Percentiles rank a stretch among this genome's conserved stretches.
phyloP scores from a whole-genome alignment of 148 eudicot species.

The Cornus controversa region DNA sequence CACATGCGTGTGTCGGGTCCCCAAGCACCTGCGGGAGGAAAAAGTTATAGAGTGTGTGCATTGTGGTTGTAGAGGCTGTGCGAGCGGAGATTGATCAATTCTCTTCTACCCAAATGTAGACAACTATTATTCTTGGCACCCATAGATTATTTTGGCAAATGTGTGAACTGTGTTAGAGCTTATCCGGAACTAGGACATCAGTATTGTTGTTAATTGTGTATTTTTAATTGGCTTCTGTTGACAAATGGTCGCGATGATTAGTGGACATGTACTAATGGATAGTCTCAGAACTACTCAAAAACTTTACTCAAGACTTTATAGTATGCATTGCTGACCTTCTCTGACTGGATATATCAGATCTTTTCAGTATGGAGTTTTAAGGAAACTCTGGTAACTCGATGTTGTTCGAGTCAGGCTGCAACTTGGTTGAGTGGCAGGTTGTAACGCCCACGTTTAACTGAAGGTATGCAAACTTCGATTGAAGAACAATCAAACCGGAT shows the following conservation, averaged over 20 bases:
- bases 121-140: background rate
- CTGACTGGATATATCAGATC: background rate
- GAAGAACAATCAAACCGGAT: too few relatives aligned
- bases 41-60: slow-evolving; percentile 36
- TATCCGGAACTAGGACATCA: background rate
- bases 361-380: too few relatives aligned
- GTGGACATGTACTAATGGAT: background rate
- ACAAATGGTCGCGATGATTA: background rate
- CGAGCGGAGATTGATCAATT: slow-evolving; percentile 32
- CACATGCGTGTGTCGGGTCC: slow-evolving; percentile 88
- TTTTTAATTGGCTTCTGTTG: background rate
- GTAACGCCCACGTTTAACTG: too few relatives aligned
- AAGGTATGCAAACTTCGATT: too few relatives aligned
- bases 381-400: too few relatives aligned
- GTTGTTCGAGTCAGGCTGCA: too few relatives aligned
- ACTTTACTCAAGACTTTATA: background rate
- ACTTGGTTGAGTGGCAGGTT: too few relatives aligned
- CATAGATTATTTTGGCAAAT: background rate
- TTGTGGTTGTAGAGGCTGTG: slow-evolving; percentile 39
- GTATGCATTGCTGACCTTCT: too few relatives aligned
- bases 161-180: background rate
- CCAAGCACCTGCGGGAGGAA: slow-evolving; percentile 65
- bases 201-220: background rate
- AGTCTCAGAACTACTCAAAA: background rate
- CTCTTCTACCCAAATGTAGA: background rate